Evolutionary conservation across 2,329 filamentous ascomycete genomes (phyloP).

Genomic region (Diaporthe sp.): DNA sequence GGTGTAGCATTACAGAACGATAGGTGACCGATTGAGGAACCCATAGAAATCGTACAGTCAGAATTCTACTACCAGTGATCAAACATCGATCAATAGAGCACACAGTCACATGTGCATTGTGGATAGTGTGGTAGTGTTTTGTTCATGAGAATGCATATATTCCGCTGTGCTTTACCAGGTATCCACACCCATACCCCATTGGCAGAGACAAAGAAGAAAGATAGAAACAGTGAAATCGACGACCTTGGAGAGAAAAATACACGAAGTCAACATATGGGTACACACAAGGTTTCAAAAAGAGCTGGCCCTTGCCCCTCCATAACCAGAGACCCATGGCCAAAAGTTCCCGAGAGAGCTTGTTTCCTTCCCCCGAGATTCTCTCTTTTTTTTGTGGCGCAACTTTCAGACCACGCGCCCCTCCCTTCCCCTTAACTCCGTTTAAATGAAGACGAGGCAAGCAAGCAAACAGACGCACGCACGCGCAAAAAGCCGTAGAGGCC

Average conservation of each 20-base stretch:
- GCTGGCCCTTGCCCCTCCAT: not conserved
- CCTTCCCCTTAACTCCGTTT: slow-evolving; percentile 26
- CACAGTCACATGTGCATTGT: not conserved
- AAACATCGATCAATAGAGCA: not conserved
- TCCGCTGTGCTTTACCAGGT: slow-evolving; percentile 40
- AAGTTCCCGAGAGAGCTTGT: not conserved
- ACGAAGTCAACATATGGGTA: slow-evolving; percentile 17
- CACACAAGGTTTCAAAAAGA: slow-evolving; percentile 8
- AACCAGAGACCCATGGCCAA: slow-evolving; percentile 4
- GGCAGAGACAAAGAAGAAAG: slow-evolving; percentile 37
- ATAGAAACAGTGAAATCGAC: slow-evolving; percentile 37
- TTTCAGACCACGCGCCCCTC: not conserved
- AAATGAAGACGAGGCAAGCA: slow-evolving; percentile 27
- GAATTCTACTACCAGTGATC: not conserved
- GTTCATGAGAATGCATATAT: slow-evolving; percentile 36
- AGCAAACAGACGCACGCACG: not conserved
- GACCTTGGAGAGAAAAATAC: slow-evolving; percentile 33
- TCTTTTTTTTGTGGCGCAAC: slow-evolving; percentile 9
- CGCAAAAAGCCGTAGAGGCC: not conserved
- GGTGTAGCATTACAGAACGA: not conserved
- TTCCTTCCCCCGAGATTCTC: not conserved
- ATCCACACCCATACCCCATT: slow-evolving; percentile 37
- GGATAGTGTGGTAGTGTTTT: not conserved
- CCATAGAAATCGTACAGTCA: not conserved
- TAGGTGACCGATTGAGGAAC: not conserved